Conservation (phyloP, 148 eudicot species). For the Fallopia convolvulus region DNA sequence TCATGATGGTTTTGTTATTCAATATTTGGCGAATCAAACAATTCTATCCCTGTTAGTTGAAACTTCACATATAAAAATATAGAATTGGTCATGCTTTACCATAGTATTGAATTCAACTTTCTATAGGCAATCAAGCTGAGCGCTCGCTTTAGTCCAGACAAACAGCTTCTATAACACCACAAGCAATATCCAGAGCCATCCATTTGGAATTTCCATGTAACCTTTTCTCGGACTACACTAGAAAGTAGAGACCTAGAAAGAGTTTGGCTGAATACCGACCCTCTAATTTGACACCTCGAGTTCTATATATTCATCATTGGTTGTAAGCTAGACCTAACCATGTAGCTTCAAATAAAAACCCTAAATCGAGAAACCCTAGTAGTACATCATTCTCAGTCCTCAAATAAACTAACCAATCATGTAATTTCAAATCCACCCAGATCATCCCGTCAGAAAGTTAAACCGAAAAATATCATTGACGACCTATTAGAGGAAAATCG, state of each 20-base stretch:
- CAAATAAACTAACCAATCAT: neutral
- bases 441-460: neutral
- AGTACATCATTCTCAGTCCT: neutral
- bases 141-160: neutral
- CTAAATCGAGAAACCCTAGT: neutral
- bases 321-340: neutral
- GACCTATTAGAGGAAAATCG: neutral
- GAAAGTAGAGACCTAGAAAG: neutral
- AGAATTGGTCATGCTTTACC: neutral
- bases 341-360: neutral
- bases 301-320: neutral
- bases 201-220: neutral
- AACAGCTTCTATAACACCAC: neutral
- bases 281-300: neutral
- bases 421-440: neutral
- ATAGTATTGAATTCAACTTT: neutral
- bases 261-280: neutral
- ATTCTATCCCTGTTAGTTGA: neutral
- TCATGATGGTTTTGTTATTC: neutral
- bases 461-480: neutral
- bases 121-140: neutral
- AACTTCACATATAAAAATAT: neutral
- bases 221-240: neutral
- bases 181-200: neutral
- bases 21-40: neutral